These are phyloP conservation scores for Naganishia kalamii DNA, from an alignment of 768 basidiomycete species.

Conservation along the genomic window DNA sequence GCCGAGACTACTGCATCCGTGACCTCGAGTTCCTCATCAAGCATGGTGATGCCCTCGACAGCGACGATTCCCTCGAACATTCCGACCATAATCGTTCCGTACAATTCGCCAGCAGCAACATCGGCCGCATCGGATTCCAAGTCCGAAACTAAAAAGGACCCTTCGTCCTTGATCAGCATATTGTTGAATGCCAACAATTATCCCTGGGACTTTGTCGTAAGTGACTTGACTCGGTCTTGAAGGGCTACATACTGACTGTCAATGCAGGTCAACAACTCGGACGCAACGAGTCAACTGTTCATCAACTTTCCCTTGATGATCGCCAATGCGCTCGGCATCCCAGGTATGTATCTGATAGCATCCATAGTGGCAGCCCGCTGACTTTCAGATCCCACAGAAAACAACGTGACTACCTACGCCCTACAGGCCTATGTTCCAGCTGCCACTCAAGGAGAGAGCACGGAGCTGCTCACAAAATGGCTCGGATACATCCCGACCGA, in stretches of 20 bases:
- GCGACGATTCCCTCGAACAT: slow-evolving; percentile 42
- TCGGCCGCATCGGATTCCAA: slow-evolving; percentile 26
- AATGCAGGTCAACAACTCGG: slow-evolving; percentile 49
- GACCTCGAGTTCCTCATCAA: slow-evolving; percentile 15
- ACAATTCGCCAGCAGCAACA: slow-evolving; percentile 37
- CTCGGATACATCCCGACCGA: slow-evolving; percentile 61
- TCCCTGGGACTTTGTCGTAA: slow-evolving; percentile 43
- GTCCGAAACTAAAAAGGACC: slow-evolving; percentile 29
- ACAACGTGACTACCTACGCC: slow-evolving; percentile 53
- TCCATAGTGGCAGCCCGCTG: slow-evolving; percentile 32
- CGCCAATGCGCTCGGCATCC: slow-evolving; percentile 51
- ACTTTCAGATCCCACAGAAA: slow-evolving; percentile 28
- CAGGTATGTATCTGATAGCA: slow-evolving; percentile 46
- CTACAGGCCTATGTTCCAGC: slow-evolving; percentile 65
- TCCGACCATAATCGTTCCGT: slow-evolving; percentile 44
- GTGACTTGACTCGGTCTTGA: background rate
- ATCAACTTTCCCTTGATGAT: slow-evolving; percentile 59
- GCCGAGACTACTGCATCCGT: slow-evolving; percentile 33
- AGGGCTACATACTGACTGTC: background rate
- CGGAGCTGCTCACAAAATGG: slow-evolving; percentile 62
- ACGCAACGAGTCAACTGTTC: slow-evolving; percentile 71
- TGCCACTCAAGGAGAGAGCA: slow-evolving; percentile 55
- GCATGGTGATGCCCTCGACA: slow-evolving; percentile 31
- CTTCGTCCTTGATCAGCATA: slow-evolving; percentile 36
- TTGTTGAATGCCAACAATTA: slow-evolving; percentile 37